Conservation (phyloP, 441 rosid species). For the Geranium incanum region DNA sequence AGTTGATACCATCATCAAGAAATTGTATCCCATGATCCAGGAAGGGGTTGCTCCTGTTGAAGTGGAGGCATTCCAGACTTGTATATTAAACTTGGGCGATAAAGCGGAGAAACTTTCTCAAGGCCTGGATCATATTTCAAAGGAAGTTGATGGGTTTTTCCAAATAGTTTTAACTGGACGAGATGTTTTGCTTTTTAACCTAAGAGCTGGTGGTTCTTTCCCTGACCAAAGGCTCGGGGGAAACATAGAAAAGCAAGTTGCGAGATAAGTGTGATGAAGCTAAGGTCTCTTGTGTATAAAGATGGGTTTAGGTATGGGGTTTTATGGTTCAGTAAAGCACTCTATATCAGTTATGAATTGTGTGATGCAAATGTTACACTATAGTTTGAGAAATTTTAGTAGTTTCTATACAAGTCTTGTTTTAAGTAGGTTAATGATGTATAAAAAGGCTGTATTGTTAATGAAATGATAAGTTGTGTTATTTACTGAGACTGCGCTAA, state of each 20-base stretch:
- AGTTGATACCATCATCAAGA: slow-evolving; percentile 43
- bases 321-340: background rate
- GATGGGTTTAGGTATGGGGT: slow-evolving; percentile 9
- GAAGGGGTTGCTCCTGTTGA: slow-evolving; percentile 31
- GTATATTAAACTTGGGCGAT: slow-evolving; percentile 32
- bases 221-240: slow-evolving; percentile 31
- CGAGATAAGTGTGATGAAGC: slow-evolving; percentile 23
- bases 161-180: slow-evolving; percentile 69
- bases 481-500: no score
- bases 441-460: background rate
- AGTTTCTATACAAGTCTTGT: background rate
- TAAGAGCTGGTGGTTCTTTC: slow-evolving; percentile 37
- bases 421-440: background rate
- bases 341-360: background rate
- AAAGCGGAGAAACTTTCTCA: slow-evolving; percentile 38
- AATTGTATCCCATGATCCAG: slow-evolving; percentile 43
- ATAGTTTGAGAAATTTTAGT: background rate
- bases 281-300: slow-evolving; percentile 2
- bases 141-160: slow-evolving; percentile 74
- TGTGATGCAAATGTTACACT: background rate
- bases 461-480: background rate
- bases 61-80: slow-evolving; percentile 33
- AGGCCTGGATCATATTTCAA: slow-evolving; percentile 58
- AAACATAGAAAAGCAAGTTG: slow-evolving; percentile 29
- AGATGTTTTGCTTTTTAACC: slow-evolving; percentile 68